Evolutionary conservation across 1,284 basidiomycete genomes (phyloP).

Genomic region (Cerrena zonata): DNA sequence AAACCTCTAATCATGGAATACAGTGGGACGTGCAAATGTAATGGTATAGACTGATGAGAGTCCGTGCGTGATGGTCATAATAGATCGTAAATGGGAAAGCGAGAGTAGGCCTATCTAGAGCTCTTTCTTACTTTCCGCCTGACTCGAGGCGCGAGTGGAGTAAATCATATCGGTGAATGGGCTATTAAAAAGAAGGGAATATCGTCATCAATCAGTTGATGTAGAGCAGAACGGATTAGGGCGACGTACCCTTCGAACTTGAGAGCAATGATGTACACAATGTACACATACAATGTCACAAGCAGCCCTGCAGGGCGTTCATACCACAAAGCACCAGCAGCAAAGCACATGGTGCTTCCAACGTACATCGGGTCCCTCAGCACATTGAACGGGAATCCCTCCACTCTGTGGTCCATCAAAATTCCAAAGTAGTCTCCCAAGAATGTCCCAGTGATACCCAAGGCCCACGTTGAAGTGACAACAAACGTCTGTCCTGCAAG

Average conservation of each 20-base stretch:
- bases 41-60: slow-evolving; percentile 5
- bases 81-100: not conserved
- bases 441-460: slow-evolving; percentile 92
- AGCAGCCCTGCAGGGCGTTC: slow-evolving; percentile 76
- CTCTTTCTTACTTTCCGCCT: slow-evolving; percentile 30
- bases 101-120: slow-evolving; percentile 15
- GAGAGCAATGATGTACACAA: slow-evolving; percentile 80
- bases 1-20: slow-evolving; percentile 3
- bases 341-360: slow-evolving; percentile 83
- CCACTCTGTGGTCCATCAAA: slow-evolving; percentile 81
- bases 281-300: slow-evolving; percentile 72
- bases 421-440: slow-evolving; percentile 99
- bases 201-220: not conserved
- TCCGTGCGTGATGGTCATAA: not conserved
- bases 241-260: slow-evolving; percentile 76
- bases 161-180: slow-evolving; percentile 84
- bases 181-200: slow-evolving; percentile 32
- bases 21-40: not conserved
- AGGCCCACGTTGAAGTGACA: slow-evolving; percentile 81
- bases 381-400: slow-evolving; percentile 94
- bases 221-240: not conserved
- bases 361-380: slow-evolving; percentile 94
- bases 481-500: slow-evolving; percentile 75
- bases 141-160: slow-evolving; percentile 42
- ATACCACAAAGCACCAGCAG: slow-evolving; percentile 80